Conservation (phyloP, 1,284 basidiomycete species). For the Vanrija pseudolonga region DNA sequence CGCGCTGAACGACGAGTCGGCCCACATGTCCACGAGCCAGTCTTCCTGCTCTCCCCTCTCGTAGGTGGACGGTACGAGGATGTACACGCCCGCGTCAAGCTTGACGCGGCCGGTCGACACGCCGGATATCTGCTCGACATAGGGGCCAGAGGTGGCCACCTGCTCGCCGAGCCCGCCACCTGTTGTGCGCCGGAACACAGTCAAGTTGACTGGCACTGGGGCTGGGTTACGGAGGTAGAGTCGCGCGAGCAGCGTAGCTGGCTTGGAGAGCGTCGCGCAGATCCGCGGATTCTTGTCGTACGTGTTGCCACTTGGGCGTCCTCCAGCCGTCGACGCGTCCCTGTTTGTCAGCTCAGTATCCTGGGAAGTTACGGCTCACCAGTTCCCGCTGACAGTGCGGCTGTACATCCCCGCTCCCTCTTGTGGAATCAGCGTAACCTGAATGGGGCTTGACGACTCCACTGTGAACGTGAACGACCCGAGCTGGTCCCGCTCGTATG, state of each 20-base stretch:
- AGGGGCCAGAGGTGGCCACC: constrained; percentile 68
- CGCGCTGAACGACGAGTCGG: constrained; percentile 41
- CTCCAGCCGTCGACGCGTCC: constrained; percentile 58
- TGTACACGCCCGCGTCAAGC: constrained; percentile 63
- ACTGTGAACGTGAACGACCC: constrained; percentile 64
- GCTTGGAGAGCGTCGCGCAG: constrained; percentile 58
- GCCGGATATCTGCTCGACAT: constrained; percentile 66
- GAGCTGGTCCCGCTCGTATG: constrained; percentile 68
- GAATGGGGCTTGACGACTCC: constrained; percentile 57
- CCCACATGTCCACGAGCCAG: constrained; percentile 62
- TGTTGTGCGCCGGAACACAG: constrained; percentile 37
- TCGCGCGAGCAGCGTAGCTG: constrained; percentile 57
- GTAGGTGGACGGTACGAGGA: constrained; percentile 69
- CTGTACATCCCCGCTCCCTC: constrained; percentile 90
- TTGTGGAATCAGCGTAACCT: constrained; percentile 52
- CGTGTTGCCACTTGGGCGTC: constrained; percentile 61
- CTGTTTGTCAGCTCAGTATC: constrained; percentile 43
- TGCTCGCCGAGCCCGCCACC: constrained; percentile 50
- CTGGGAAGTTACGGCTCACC: constrained; percentile 54
- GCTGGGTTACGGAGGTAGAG: constrained; percentile 13
- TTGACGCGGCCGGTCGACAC: constrained; percentile 60
- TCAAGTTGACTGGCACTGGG: constrained; percentile 39
- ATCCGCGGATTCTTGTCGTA: constrained; percentile 68
- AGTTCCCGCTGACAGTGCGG: constrained; percentile 62
- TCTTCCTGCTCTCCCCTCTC: constrained; percentile 57